Evolutionary conservation across 768 basidiomycete species (phyloP).

Genomic region (Scleroderma bovista): DNA sequence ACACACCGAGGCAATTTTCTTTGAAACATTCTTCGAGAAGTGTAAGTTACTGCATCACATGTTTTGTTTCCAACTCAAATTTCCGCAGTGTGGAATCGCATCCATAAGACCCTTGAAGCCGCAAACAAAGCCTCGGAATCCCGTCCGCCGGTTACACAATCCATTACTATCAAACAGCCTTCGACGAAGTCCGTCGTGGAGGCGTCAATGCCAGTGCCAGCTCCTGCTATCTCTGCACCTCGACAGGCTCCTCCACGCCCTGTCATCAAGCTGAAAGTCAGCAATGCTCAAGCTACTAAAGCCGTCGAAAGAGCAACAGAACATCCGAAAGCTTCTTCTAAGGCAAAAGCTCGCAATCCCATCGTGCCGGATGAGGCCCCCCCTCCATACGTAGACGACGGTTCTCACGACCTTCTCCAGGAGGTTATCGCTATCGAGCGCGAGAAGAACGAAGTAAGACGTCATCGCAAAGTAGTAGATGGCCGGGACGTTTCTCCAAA

Average conservation of each 20-base stretch:
- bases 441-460: conserved; percentile 52
- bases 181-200: conserved; percentile 7
- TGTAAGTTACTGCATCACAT: conserved; percentile 43
- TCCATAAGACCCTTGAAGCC: conserved; percentile 77
- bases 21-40: conserved; percentile 84
- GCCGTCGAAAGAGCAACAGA: conserved; percentile 23
- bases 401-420: conserved; percentile 75
- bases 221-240: conserved; percentile 23
- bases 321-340: conserved; percentile 31
- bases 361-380: conserved; percentile 46
- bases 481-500: conserved; percentile 32
- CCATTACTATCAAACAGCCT: conserved; percentile 20
- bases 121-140: conserved; percentile 41
- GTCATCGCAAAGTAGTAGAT: conserved; percentile 39
- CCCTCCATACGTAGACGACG: conserved; percentile 70
- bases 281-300: conserved; percentile 31
- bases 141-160: conserved; percentile 19
- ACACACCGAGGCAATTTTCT: conserved; percentile 64
- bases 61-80: conserved; percentile 1
- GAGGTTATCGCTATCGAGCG: conserved; percentile 79
- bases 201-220: conserved; percentile 7
- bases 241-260: conserved; percentile 44
- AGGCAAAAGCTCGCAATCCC: conserved; percentile 37
- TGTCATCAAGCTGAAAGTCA: conserved; percentile 65
- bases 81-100: conserved; percentile 74